Percentiles rank a stretch among this genome's conserved stretches.
These are phyloP conservation scores for Vitellaria paradoxa DNA, from an alignment of 179 eudicot species.

Conservation along the genomic window DNA sequence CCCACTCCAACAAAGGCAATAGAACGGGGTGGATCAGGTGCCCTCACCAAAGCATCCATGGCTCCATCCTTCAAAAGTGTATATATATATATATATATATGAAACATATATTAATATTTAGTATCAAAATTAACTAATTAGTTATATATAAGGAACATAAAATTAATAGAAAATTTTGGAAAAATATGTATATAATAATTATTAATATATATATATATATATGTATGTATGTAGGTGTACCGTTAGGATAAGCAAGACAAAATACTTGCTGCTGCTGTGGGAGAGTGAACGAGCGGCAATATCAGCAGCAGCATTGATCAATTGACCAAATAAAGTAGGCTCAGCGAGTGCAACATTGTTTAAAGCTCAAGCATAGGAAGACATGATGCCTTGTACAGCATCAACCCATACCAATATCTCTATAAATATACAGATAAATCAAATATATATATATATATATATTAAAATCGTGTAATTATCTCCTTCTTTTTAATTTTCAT, in stretches of 20 bases:
- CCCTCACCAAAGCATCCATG: constrained; percentile 69
- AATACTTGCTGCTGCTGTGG: constrained; percentile 48
- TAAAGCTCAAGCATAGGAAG: constrained; percentile 59
- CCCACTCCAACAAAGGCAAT: constrained; percentile 92
- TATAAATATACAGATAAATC: too few relatives aligned
- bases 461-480: too few relatives aligned
- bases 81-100: too few relatives aligned
- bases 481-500: too few relatives aligned
- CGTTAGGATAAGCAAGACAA: constrained; percentile 73
- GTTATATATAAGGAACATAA: too few relatives aligned
- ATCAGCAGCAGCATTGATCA: constrained; percentile 69
- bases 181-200: too few relatives aligned
- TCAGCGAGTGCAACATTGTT: constrained; percentile 63
- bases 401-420: constrained; percentile 43
- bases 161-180: too few relatives aligned
- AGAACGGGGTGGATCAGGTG: constrained; percentile 84
- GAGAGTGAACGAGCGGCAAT: constrained; percentile 63
- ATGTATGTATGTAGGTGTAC: constrained; percentile 24
- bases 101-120: neutral
- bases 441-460: too few relatives aligned
- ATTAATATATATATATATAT: too few relatives aligned
- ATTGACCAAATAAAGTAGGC: constrained; percentile 78
- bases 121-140: too few relatives aligned
- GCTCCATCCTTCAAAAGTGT: constrained; percentile 87
- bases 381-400: constrained; percentile 87